Percentiles rank a stretch among this genome's conserved stretches.
These are phyloP conservation scores for Boletus vermiculosoides DNA, from an alignment of 768 basidiomycete species.

Conservation along the genomic window DNA sequence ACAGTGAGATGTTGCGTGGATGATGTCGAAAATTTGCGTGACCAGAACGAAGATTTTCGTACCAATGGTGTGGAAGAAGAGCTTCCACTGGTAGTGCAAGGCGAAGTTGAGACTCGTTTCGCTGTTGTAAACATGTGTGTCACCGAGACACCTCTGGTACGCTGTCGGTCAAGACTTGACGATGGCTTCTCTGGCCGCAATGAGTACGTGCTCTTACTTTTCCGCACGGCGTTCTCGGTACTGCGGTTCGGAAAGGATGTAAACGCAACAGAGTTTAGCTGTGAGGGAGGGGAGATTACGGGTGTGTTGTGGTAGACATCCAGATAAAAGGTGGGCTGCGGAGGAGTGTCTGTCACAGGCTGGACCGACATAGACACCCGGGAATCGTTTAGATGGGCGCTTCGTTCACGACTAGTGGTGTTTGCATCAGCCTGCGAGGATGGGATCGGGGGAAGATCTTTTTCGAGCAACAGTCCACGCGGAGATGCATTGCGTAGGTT, in stretches of 20 bases:
- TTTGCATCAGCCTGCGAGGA: conserved; percentile 7
- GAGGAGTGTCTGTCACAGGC: conserved; percentile 30
- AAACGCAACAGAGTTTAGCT: conserved; percentile 51
- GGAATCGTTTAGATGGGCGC: conserved; percentile 7
- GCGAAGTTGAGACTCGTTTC: conserved; percentile 44
- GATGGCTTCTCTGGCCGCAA: conserved; percentile 16
- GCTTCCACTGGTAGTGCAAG: conserved; percentile 22
- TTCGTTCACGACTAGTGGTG: not conserved
- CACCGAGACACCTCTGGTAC: conserved; percentile 58
- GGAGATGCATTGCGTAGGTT: conserved; percentile 16
- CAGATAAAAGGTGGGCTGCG: conserved; percentile 57
- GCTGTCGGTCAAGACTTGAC: conserved; percentile 25
- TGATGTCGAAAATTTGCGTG: conserved; percentile 46
- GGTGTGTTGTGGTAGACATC: conserved; percentile 57
- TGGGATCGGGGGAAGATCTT: conserved; percentile 53
- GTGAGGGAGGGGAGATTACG: conserved; percentile 40
- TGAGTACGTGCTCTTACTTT: conserved; percentile 51
- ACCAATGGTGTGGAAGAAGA: conserved; percentile 41
- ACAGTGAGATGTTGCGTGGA: conserved; percentile 29
- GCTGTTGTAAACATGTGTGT: conserved; percentile 42
- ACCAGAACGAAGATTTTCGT: conserved; percentile 70
- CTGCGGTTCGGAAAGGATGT: conserved; percentile 20
- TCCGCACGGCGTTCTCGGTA: conserved; percentile 37
- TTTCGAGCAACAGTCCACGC: conserved; percentile 29
- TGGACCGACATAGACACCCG: conserved; percentile 22